A percentile compares a stretch with the other conserved stretches of the same genome.
phyloP scores from a whole-genome alignment of 2,329 filamentous ascomycete genomes.

The Hymenoscyphus repandus region DNA sequence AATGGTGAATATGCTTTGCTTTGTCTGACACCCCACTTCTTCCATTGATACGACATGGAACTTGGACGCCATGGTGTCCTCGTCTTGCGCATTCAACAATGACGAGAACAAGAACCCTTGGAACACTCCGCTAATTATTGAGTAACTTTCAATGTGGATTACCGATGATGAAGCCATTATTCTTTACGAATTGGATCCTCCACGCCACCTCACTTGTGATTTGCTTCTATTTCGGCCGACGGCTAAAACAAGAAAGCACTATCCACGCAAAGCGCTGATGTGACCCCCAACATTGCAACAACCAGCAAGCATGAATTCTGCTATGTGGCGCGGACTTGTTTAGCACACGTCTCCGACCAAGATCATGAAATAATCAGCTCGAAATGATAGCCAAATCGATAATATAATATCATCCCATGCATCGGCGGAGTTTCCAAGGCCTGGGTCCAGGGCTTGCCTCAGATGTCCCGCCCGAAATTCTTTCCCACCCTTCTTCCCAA shows the following conservation, averaged over 20 bases:
- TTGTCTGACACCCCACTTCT: neutral
- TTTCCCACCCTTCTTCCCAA: neutral
- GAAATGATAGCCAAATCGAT: constrained; percentile 10
- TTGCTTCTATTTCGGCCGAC: constrained; percentile 6
- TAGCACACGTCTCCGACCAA: constrained; percentile 2
- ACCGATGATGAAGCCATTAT: neutral
- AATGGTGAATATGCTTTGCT: neutral
- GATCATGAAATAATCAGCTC: constrained; percentile 3
- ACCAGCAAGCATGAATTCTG: neutral
- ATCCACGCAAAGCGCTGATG: constrained; percentile 1
- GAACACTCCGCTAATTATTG: too few relatives aligned
- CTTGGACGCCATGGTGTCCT: neutral
- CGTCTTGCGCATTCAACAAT: too few relatives aligned
- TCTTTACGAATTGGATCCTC: neutral
- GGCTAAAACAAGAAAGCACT: constrained; percentile 8
- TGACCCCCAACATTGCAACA: constrained; percentile 1
- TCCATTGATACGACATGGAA: neutral
- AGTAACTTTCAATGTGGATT: neutral
- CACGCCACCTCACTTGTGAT: neutral
- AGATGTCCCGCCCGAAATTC: constrained; percentile 5
- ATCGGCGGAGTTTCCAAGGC: constrained; percentile 9
- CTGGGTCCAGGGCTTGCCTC: constrained; percentile 4
- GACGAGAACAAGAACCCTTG: too few relatives aligned
- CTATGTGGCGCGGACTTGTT: neutral
- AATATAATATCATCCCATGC: constrained; percentile 9